These are phyloP conservation scores for Rhizomucor pusillus DNA, from an alignment of 371 early-diverging fungal genomes.

Conservation along the genomic window DNA sequence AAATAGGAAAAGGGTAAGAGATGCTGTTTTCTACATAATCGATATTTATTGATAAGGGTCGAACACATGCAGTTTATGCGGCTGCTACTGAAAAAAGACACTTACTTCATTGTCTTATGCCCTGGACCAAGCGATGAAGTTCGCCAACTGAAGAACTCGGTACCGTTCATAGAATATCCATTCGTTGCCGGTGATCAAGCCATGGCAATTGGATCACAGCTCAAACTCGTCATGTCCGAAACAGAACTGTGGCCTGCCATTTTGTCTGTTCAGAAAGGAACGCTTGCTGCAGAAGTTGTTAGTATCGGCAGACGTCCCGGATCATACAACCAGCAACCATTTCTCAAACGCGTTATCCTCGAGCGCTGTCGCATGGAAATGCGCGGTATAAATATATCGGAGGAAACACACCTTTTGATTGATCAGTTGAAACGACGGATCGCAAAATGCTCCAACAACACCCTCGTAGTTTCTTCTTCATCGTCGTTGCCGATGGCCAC, in stretches of 20 bases:
- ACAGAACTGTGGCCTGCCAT: slow-evolving; percentile 38
- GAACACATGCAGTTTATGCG: slow-evolving; percentile 24
- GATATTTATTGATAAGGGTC: not conserved
- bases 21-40: not conserved
- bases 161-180: slow-evolving; percentile 32
- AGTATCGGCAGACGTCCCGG: slow-evolving; percentile 36
- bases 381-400: slow-evolving; percentile 15
- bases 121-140: slow-evolving; percentile 31
- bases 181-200: slow-evolving; percentile 37
- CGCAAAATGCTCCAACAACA: slow-evolving; percentile 26
- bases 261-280: slow-evolving; percentile 14
- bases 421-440: slow-evolving; percentile 26
- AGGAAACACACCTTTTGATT: slow-evolving; percentile 14
- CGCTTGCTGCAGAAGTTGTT: slow-evolving; percentile 19
- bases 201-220: slow-evolving; percentile 18
- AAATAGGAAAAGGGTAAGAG: slow-evolving; percentile 22
- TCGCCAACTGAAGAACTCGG: slow-evolving; percentile 20
- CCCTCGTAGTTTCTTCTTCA: slow-evolving; percentile 7
- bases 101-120: slow-evolving; percentile 41
- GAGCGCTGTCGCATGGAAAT: slow-evolving; percentile 22
- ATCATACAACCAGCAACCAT: slow-evolving; percentile 19
- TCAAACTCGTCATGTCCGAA: slow-evolving; percentile 32
- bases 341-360: slow-evolving; percentile 19
- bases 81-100: slow-evolving; percentile 31
- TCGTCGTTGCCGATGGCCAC: slow-evolving; percentile 1